Evolutionary conservation across 1,284 basidiomycete species (phyloP).

Genomic region (Acaromyces ingoldii): DNA sequence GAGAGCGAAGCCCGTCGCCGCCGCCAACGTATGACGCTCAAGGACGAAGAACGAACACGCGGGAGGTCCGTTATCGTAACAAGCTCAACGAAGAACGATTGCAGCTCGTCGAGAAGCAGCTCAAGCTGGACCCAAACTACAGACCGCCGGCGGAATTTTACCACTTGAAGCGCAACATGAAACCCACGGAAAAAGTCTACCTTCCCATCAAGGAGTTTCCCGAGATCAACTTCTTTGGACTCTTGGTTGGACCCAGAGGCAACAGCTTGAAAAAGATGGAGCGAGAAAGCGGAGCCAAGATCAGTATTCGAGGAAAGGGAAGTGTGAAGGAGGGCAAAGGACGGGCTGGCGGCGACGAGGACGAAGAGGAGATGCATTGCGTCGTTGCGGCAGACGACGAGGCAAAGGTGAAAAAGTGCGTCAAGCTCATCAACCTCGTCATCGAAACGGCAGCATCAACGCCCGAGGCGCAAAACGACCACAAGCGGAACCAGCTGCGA

Average conservation of each 20-base stretch:
- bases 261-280: constrained; percentile 99
- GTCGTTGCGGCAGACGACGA: constrained; percentile 89
- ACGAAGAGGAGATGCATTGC: constrained; percentile 97
- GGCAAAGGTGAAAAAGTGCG: constrained; percentile 83
- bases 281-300: constrained; percentile 93
- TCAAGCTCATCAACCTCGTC: constrained; percentile 91
- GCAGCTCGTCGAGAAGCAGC: constrained; percentile 83
- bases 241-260: constrained; percentile 94
- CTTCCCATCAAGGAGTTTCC: constrained; percentile 99
- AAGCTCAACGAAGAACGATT: constrained; percentile 97
- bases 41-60: constrained; percentile 94
- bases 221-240: constrained; percentile 98
- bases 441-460: constrained; percentile 98
- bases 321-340: constrained; percentile 98
- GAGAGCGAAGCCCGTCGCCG: constrained; percentile 88
- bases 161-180: constrained; percentile 72
- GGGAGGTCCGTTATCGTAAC: constrained; percentile 94
- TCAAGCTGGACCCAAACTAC: constrained; percentile 97
- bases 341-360: constrained; percentile 79
- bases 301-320: constrained; percentile 95
- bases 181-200: constrained; percentile 79
- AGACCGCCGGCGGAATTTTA: constrained; percentile 92
- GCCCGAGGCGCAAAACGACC: constrained; percentile 98
- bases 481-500: constrained; percentile 97
- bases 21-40: constrained; percentile 95